These are phyloP conservation scores for Oleoguttula mirabilis DNA, from an alignment of 495 filamentous ascomycete species.

Conservation along the genomic window DNA sequence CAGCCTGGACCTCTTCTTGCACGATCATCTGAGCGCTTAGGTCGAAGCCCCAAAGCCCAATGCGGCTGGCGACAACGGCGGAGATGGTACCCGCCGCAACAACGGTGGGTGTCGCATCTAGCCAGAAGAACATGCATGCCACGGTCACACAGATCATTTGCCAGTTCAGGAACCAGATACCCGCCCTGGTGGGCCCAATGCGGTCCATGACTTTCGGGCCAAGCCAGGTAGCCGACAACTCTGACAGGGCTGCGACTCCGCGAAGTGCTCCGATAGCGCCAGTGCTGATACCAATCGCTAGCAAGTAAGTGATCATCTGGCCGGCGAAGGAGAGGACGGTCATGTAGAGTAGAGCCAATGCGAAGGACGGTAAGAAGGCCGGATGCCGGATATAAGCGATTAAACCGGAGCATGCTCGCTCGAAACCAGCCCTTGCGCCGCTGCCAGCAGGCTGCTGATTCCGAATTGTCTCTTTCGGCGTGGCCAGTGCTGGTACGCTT, in stretches of 20 bases:
- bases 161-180: slow-evolving; percentile 54
- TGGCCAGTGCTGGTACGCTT: not conserved
- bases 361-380: slow-evolving; percentile 31
- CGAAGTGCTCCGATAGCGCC: slow-evolving; percentile 32
- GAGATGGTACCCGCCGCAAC: slow-evolving; percentile 38
- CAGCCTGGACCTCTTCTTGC: slow-evolving; percentile 45
- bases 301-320: slow-evolving; percentile 36
- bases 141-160: slow-evolving; percentile 42
- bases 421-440: not conserved
- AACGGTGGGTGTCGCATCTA: slow-evolving; percentile 10
- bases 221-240: slow-evolving; percentile 40
- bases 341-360: slow-evolving; percentile 32
- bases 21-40: slow-evolving; percentile 51
- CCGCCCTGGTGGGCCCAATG: slow-evolving; percentile 46
- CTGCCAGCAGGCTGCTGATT: not conserved
- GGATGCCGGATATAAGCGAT: slow-evolving; percentile 25
- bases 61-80: slow-evolving; percentile 44
- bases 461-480: not conserved
- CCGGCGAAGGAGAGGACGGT: slow-evolving; percentile 34
- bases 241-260: slow-evolving; percentile 30
- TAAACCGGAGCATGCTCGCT: not conserved
- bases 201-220: slow-evolving; percentile 39
- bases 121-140: slow-evolving; percentile 33
- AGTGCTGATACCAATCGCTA: slow-evolving; percentile 28
- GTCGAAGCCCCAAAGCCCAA: slow-evolving; percentile 61